Percentiles rank a stretch among this genome's conserved stretches.
Evolutionary conservation across 2,329 filamentous ascomycete species (phyloP).

Genomic region (Helotiales sp.): DNA sequence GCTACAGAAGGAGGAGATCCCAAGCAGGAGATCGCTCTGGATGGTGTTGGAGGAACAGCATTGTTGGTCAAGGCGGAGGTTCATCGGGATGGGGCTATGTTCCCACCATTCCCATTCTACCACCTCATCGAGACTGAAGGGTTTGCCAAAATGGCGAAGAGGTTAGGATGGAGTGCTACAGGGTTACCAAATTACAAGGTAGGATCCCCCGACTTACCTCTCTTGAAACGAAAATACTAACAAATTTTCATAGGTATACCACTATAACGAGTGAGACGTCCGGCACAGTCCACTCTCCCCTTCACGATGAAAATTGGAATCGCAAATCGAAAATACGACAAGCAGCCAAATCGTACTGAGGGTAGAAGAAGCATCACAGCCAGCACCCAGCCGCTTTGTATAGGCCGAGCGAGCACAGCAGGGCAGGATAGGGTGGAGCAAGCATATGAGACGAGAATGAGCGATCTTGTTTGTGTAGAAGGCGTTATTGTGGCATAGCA

Average conservation of each 20-base stretch:
- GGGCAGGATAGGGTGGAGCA: background rate
- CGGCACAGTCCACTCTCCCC: conserved; percentile 34
- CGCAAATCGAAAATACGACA: background rate
- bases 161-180: conserved; percentile 82
- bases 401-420: background rate
- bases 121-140: conserved; percentile 97
- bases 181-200: conserved; percentile 99
- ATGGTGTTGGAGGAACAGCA: conserved; percentile 92
- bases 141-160: conserved; percentile 94
- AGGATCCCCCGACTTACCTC: conserved; percentile 40
- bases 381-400: background rate
- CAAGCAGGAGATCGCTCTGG: conserved; percentile 72
- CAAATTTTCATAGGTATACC: conserved; percentile 36
- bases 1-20: conserved; percentile 60
- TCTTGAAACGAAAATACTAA: background rate
- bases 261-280: conserved; percentile 40
- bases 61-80: conserved; percentile 95
- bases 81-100: conserved; percentile 97
- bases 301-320: conserved; percentile 29
- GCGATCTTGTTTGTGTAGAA: conserved; percentile 7
- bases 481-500: conserved; percentile 12
- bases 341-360: background rate
- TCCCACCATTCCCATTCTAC: conserved; percentile 94
- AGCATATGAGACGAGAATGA: background rate
- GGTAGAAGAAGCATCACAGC: background rate